A percentile compares a stretch with the other conserved stretches of the same genome.
These are phyloP conservation scores for Russula ochroleuca DNA, from an alignment of 768 basidiomycete species.

Conservation along the genomic window DNA sequence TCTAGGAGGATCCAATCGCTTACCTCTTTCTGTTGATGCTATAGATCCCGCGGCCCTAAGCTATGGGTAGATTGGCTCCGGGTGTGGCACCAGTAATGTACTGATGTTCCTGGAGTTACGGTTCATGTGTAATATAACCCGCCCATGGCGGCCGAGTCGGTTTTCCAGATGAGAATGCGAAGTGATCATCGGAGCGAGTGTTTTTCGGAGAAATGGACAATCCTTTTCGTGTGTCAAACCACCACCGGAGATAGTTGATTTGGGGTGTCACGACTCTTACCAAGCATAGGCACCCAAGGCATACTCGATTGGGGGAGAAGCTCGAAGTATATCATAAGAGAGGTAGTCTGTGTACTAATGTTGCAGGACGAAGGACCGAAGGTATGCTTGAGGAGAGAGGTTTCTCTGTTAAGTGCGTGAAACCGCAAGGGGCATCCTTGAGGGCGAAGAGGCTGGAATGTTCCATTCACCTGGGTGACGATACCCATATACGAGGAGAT, in stretches of 20 bases:
- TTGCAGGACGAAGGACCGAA: background rate
- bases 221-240: background rate
- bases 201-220: background rate
- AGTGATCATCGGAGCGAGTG: background rate
- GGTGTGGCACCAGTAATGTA: background rate
- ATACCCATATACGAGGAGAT: slow-evolving; percentile 17
- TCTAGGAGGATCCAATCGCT: background rate
- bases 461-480: slow-evolving; percentile 4
- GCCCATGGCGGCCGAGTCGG: background rate
- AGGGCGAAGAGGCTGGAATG: slow-evolving; percentile 2
- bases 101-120: background rate
- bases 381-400: background rate
- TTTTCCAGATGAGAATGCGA: background rate
- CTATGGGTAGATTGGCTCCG: background rate
- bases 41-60: slow-evolving; percentile 1
- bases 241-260: background rate
- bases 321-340: background rate
- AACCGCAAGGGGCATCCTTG: background rate
- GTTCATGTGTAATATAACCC: background rate
- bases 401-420: background rate
- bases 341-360: background rate
- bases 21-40: background rate
- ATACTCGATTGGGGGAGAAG: background rate
- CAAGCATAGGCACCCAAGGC: background rate
- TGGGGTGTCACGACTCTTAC: background rate